Percentiles rank a stretch among this genome's conserved stretches.
phyloP scores from a whole-genome alignment of 164 flowering plant genomes.

The Vitis rotundifolia region DNA sequence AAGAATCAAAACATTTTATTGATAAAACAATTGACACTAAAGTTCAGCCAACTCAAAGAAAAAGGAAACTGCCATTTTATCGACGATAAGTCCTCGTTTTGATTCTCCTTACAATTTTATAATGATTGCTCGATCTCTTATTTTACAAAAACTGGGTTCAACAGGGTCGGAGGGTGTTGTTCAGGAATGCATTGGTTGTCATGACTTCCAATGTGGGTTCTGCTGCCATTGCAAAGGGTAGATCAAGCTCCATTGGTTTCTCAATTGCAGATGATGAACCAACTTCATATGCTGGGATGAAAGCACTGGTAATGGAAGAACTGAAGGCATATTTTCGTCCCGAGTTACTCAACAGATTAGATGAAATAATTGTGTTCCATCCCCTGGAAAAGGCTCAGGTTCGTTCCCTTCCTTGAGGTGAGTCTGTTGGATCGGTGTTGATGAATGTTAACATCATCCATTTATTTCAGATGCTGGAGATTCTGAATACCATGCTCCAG shows the following conservation, averaged over 20 bases:
- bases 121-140: conserved; percentile 5
- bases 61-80: no score
- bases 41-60: no score
- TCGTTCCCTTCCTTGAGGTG: conserved; percentile 9
- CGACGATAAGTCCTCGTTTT: no score
- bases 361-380: conserved; percentile 77
- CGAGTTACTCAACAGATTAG: conserved; percentile 84
- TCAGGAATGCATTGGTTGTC: conserved; percentile 74
- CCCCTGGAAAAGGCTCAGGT: conserved; percentile 77
- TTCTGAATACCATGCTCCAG: conserved; percentile 58
- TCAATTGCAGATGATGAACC: conserved; percentile 45
- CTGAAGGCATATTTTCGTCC: conserved; percentile 81
- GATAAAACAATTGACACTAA: no score
- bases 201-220: conserved; percentile 98
- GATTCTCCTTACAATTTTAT: not conserved
- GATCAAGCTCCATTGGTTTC: conserved; percentile 61
- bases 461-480: conserved; percentile 68
- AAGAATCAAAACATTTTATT: no score
- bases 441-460: no score
- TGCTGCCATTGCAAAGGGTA: conserved; percentile 71
- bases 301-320: conserved; percentile 75
- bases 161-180: conserved; percentile 82
- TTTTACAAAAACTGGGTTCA: not conserved
- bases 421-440: no score
- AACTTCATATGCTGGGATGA: conserved; percentile 65